Conservation (phyloP, 2,329 filamentous ascomycete species). For the Cladophialophora exuberans region DNA sequence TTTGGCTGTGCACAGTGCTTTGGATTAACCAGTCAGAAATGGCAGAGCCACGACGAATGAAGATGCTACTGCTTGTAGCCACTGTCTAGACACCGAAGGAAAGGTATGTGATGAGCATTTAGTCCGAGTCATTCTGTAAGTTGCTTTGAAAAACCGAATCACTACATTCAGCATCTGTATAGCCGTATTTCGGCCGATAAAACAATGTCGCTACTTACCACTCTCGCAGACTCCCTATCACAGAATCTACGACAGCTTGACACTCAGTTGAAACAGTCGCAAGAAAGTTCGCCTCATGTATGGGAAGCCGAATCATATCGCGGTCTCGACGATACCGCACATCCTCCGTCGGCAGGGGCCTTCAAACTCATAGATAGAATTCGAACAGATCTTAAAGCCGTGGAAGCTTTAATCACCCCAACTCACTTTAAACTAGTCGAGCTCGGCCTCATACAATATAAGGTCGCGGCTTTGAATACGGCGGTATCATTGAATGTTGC, state of each 20-base stretch:
- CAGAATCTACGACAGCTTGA: not conserved
- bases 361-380: constrained; percentile 33
- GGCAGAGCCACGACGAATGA: too few relatives aligned
- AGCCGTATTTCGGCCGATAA: too few relatives aligned
- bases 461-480: constrained; percentile 6
- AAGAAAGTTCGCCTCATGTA: not conserved
- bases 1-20: too few relatives aligned
- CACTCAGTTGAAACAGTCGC: not conserved
- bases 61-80: too few relatives aligned
- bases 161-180: too few relatives aligned
- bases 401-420: constrained; percentile 16
- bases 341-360: constrained; percentile 32
- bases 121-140: too few relatives aligned
- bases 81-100: too few relatives aligned
- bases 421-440: constrained; percentile 17
- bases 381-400: constrained; percentile 11
- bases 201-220: not conserved
- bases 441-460: not conserved
- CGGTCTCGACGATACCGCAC: not conserved
- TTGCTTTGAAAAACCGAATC: too few relatives aligned
- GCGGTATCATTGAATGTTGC: constrained; percentile 12
- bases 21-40: too few relatives aligned
- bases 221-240: not conserved
- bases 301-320: not conserved
- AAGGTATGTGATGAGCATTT: too few relatives aligned